Conservation (phyloP, 306 rosid species). For the Gynostemma pentaphyllum region DNA sequence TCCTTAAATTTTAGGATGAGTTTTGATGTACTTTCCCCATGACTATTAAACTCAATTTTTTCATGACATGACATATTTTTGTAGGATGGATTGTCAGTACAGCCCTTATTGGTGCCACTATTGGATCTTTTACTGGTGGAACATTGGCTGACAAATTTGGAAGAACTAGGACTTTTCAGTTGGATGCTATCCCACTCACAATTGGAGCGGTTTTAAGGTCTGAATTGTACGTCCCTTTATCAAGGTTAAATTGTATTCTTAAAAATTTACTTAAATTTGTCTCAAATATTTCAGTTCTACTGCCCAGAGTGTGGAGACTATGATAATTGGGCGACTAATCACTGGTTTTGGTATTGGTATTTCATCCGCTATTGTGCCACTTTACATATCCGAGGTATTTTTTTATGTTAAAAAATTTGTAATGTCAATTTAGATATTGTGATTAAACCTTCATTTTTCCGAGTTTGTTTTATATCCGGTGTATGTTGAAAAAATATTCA, state of each 20-base stretch:
- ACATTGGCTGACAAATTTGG: constrained; percentile 92
- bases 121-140: constrained; percentile 92
- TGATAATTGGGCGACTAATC: constrained; percentile 87
- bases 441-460: neutral
- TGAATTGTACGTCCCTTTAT: constrained; percentile 10
- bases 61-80: constrained; percentile 16
- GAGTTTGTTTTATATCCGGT: neutral
- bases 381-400: constrained; percentile 89
- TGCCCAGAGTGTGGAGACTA: constrained; percentile 80
- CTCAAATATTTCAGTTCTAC: constrained; percentile 51
- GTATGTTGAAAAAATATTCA: constrained; percentile 14
- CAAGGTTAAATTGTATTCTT: constrained; percentile 14
- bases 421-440: neutral
- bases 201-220: constrained; percentile 81
- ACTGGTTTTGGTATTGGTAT: constrained; percentile 92
- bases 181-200: constrained; percentile 75
- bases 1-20: constrained; percentile 1
- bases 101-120: constrained; percentile 73
- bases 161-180: constrained; percentile 72
- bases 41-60: constrained; percentile 15
- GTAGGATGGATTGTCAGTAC: constrained; percentile 93
- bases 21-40: constrained; percentile 5
- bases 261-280: neutral
- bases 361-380: constrained; percentile 87
- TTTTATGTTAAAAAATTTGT: neutral